Evolutionary conservation across 768 basidiomycete genomes (phyloP), one percentile per base, ranked within the genome.

Genomic region (Russula ochroleuca): DNA sequence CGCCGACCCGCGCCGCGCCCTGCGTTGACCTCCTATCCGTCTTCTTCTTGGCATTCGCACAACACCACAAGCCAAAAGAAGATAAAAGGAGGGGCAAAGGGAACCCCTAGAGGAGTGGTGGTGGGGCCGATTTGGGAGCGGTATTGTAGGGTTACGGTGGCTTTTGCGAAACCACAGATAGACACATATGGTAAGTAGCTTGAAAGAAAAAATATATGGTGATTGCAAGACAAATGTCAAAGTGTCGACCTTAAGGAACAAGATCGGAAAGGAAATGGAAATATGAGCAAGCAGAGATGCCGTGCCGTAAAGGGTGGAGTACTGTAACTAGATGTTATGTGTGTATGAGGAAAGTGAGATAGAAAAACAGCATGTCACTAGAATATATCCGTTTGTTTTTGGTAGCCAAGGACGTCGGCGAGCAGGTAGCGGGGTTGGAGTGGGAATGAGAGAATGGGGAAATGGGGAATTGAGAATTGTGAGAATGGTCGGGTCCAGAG

Each of bases 321-420:
- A 49, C 25, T 19, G 23, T 14, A 49, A 51, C 48, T 60, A 61
- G 41, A 61, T n/a, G 52, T 23, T 35, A 43, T 33, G 51, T 37
- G 23, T 10, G 51, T 31, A 61, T 43, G 50, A 14, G 28, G 23
- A 57, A 57, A 45, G 28, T 13, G 40, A 31, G 45, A 57, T 57
- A 47, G 47, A 49, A 5, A 49, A 40, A 25, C 28, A 41, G 17
- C 19, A 48, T 15, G 35, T 35, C 28, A 52, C 25, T 33, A 60
- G 31, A n/a, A 23, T 51, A 60, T 43, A 60, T 53, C 59, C 59
- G 40, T 31, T 60, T 31, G 59, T 52, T 31, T 41, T 33, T 41
- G 38, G 25, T 50, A 52, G 31, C 28, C 35, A 35, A 14, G 38
- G 6, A 23, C 14, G 31, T 21, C 23, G 14, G 21, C 28, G 10